Base-by-base conservation (phyloP, 2,329 filamentous ascomycete species). In the Aspergillus uvarum region DNA sequence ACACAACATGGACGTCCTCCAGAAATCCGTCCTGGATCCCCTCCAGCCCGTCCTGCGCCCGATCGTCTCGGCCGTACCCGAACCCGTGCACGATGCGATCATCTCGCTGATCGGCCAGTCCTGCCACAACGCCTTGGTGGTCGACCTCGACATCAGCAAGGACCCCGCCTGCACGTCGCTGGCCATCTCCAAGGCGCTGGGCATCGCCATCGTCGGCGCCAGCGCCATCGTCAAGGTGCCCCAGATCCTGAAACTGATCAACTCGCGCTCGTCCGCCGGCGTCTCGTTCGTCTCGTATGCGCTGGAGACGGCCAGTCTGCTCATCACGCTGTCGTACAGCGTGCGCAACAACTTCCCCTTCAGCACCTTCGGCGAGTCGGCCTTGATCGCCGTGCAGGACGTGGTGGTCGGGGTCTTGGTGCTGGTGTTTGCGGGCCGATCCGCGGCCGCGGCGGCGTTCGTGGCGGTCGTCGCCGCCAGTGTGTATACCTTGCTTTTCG, bases 321-420 rank as follows among this genome's bases (percentile, higher is more conserved):
- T 97, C 70, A 96, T 97, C 77, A 89, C 88, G 5, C 85, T 99
- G 67, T 90, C 91, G 55, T 99, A 99, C 82, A 96, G 96, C 76
- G 83, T 91, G 66, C 91, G 95, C 73, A 91, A 92, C 71, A 88
- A 87, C 24, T 97, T 96, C 69, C 94, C 95, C 3, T 97, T 99
- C 79, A 96, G 89, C 83, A 99, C 95, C 11, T 99, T 90, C 76
- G 95, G 95, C 76, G 95, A 99, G 84, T 94, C 92, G 29, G 92
- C 90, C 42, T 82, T 98, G 71, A 97, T 99, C 68, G 85, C 95
- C 53, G 87, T 89, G 60, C 95, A 99, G 81, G 96, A 99, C 77
- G 86, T 98, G 48, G 85, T 92, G 61, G 96, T 99, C 74, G 88
- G 89, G 5, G 86, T 92, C 53, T 78, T 98, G 69, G 92, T 99